Evolutionary conservation across 495 filamentous ascomycete species (phyloP).

Genomic region (Cercophora newfieldiana): DNA sequence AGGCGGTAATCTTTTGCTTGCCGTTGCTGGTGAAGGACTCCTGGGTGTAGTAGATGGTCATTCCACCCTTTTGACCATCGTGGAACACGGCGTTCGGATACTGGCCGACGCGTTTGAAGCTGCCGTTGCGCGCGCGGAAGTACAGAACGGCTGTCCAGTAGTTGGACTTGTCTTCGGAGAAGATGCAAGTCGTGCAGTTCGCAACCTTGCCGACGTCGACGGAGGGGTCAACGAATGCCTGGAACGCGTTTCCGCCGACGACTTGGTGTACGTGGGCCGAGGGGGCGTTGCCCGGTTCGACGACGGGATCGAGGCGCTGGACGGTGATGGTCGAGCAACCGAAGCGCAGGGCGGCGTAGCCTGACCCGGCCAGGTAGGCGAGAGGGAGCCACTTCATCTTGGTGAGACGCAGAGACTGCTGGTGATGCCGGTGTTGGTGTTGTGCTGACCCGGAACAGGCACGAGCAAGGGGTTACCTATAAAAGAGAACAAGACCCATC

Average conservation of each 20-base stretch:
- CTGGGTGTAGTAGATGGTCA: conserved; percentile 47
- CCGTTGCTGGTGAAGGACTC: conserved; percentile 39
- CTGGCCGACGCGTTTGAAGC: conserved; percentile 41
- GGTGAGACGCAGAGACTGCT: neutral
- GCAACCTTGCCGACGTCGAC: conserved; percentile 42
- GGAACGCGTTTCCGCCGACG: conserved; percentile 50
- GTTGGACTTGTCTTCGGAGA: conserved; percentile 25
- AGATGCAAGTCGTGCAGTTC: conserved; percentile 27
- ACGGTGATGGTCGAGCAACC: conserved; percentile 45
- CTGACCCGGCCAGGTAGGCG: conserved; percentile 37
- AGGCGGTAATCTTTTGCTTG: conserved; percentile 41
- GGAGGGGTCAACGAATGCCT: conserved; percentile 38
- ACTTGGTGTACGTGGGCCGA: conserved; percentile 50
- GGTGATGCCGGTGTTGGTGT: neutral
- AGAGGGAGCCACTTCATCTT: conserved; percentile 46
- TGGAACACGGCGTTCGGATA: conserved; percentile 33
- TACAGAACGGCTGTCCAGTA: conserved; percentile 48
- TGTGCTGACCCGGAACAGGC: neutral
- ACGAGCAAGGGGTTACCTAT: neutral
- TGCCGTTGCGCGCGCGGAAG: conserved; percentile 48
- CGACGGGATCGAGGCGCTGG: conserved; percentile 45
- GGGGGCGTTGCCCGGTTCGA: conserved; percentile 38
- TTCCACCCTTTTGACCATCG: conserved; percentile 39
- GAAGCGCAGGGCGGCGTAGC: conserved; percentile 45
- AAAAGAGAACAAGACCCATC: neutral